Conservation (phyloP, 495 filamentous ascomycete species). For the Venustampulla echinocandica region DNA sequence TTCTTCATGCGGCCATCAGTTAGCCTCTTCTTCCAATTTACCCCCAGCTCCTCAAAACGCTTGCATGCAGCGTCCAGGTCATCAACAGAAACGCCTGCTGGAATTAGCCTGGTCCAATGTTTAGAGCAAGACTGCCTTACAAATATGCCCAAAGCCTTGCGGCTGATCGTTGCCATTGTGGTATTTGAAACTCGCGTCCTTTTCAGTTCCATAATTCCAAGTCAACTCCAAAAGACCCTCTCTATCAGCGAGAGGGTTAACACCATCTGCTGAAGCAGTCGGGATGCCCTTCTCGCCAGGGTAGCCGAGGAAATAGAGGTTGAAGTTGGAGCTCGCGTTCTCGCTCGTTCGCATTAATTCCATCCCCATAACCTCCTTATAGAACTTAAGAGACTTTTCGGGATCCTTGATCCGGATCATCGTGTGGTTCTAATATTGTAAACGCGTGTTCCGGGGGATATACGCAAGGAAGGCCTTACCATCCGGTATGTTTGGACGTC, state of each 20-base stretch:
- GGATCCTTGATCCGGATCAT: constrained; percentile 94
- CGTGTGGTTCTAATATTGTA: constrained; percentile 57
- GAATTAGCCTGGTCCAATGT: constrained; percentile 10
- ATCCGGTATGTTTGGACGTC: constrained; percentile 24
- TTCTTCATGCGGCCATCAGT: constrained; percentile 90
- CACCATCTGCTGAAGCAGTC: constrained; percentile 42
- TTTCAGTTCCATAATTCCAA: constrained; percentile 97
- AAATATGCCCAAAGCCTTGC: constrained; percentile 90
- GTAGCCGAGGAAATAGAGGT: constrained; percentile 91
- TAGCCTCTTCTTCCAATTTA: constrained; percentile 90
- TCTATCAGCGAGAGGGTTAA: constrained; percentile 51
- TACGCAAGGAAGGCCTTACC: constrained; percentile 35
- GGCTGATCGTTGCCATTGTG: constrained; percentile 88
- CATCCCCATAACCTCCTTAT: constrained; percentile 88
- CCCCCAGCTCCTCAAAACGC: constrained; percentile 70
- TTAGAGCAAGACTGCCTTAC: constrained; percentile 35
- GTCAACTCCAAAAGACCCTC: constrained; percentile 88
- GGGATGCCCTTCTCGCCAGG: constrained; percentile 42
- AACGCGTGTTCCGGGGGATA: constrained; percentile 16
- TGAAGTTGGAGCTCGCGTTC: constrained; percentile 63
- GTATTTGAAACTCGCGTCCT: constrained; percentile 72
- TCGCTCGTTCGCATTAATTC: constrained; percentile 63
- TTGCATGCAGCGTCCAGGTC: constrained; percentile 77
- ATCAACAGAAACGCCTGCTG: constrained; percentile 73
- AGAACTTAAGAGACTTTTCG: constrained; percentile 78